Evolutionary conservation across 2,329 filamentous ascomycete species (phyloP), one percentile per base, ranked within the genome.

Genomic region (Fusarium concolor): DNA sequence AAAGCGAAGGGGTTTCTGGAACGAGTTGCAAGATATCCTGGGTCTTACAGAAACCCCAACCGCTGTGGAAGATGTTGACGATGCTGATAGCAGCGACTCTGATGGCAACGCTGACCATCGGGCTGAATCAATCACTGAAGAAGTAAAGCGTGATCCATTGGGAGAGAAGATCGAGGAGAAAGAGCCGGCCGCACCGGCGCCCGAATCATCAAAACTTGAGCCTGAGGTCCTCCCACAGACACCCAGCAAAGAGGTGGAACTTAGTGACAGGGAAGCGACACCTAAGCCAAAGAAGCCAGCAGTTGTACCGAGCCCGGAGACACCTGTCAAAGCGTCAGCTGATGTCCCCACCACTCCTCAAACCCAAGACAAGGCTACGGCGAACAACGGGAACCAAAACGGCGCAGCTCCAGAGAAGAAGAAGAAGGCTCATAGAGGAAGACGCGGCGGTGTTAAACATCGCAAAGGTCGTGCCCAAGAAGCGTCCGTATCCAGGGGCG

Each of bases 371-470:
- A 53, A 60, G 35, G 41, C 17, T 38, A 31, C 49, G 18, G 24
- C 56, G 11, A 12, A 28, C 8, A 52, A 39, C 14, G 55, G 35
- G 31, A 66, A 31, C 12, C 70, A 68, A 38, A 57, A 56, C 37
- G 53, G 55, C 1, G 49, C 56, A 17, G 58, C 50, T 53, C 72
- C 51, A 53, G 84, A 85, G 17, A 90, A 89, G 72, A 90, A 90
- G 77, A 90, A 88, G 75, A 92, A 90, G 76, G 84, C 87, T 0
- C 90, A 91, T 56, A 85, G 91, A 56, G 92, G 92, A 6, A 85
- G 87, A n/a, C 86, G 92, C 46, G 92, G 91, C 22, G 91, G 92
- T 3, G 86, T 87, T 18, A 90, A 90, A 75, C 89, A 91, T 62
- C 86, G 87, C 65, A 89, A 87, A 68, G 84, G 82, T 15, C 84